phyloP scores from a whole-genome alignment of 345 rosid genomes.

The Garcia nutans region DNA sequence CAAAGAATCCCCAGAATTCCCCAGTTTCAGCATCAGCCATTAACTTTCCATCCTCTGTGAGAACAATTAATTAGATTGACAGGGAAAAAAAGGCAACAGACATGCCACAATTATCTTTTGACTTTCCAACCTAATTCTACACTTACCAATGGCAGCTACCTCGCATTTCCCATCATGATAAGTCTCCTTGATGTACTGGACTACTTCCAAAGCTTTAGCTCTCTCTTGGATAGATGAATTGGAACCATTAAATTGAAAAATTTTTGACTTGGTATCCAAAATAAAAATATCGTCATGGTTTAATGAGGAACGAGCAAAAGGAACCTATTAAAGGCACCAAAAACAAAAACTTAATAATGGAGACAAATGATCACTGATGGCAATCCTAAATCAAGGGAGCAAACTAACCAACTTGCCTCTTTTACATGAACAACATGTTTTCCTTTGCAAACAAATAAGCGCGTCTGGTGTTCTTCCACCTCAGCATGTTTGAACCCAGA shows the following conservation, averaged over 20 bases:
- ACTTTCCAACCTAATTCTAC: constrained; percentile 19
- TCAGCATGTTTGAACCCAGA: constrained; percentile 83
- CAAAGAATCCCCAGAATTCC: constrained; percentile 95
- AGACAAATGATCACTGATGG: neutral
- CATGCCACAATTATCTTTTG: constrained; percentile 5
- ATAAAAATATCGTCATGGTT: constrained; percentile 95
- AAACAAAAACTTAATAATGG: neutral
- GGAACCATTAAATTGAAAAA: constrained; percentile 96
- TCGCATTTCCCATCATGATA: constrained; percentile 97
- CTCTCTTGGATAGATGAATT: constrained; percentile 97
- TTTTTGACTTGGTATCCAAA: constrained; percentile 85
- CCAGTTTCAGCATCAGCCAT: constrained; percentile 99
- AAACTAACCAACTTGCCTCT: constrained; percentile 60
- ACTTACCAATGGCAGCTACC: constrained; percentile 89
- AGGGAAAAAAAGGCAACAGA: constrained; percentile 1
- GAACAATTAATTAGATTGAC: constrained; percentile 23
- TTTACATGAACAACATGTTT: constrained; percentile 90
- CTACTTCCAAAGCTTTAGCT: constrained; percentile 98
- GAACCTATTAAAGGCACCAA: constrained; percentile 50
- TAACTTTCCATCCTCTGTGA: constrained; percentile 87
- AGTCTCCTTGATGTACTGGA: constrained; percentile 91
- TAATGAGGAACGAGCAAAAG: constrained; percentile 89
- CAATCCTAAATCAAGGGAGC: neutral
- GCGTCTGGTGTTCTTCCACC: constrained; percentile 72
- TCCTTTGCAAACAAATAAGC: constrained; percentile 87